Conservation (phyloP, 305 asterid species). For the Fraxinus latifolia region DNA sequence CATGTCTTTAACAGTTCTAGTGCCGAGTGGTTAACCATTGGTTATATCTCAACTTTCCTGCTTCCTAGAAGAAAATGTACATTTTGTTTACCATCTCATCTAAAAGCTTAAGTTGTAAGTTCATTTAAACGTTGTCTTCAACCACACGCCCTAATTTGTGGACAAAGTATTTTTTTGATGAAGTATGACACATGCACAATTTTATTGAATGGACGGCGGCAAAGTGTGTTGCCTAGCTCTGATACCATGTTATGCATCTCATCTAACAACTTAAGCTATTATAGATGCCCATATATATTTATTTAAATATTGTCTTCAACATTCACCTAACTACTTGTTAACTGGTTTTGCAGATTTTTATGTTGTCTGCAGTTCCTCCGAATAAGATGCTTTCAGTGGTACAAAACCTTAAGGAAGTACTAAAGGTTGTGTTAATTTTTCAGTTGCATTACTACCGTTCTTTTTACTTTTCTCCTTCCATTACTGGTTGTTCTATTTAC, state of each 20-base stretch:
- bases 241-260: background rate
- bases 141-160: background rate
- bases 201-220: background rate
- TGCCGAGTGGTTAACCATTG: background rate
- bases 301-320: background rate
- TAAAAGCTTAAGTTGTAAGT: background rate
- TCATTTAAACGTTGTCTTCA: background rate
- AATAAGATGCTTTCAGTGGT: slow-evolving; percentile 58
- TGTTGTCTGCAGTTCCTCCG: slow-evolving; percentile 83
- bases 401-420: slow-evolving; percentile 59
- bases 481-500: slow-evolving; percentile 8
- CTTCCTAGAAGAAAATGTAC: slow-evolving; percentile 1
- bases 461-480: background rate
- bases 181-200: background rate
- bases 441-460: slow-evolving; percentile 11
- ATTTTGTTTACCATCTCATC: slow-evolving; percentile 5
- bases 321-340: slow-evolving; percentile 18
- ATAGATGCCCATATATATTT: background rate
- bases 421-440: slow-evolving; percentile 45
- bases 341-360: slow-evolving; percentile 57
- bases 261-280: background rate
- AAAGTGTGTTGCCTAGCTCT: background rate
- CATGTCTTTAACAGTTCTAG: background rate
- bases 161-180: background rate
- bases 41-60: background rate